Evolutionary conservation across 805 yeast species (phyloP).

Genomic region (Lipomyces oligophaga): DNA sequence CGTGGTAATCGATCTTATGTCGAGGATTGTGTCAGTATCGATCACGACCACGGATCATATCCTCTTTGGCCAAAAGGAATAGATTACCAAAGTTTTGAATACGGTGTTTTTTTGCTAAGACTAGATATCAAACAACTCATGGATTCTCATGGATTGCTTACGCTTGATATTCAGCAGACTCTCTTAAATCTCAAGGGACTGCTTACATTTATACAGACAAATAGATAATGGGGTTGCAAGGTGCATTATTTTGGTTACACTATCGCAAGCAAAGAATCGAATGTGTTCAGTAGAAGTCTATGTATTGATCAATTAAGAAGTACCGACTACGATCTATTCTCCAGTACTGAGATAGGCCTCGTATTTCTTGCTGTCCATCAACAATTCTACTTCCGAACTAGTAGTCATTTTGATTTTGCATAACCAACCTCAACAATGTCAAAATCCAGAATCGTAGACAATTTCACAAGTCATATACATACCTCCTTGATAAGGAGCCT

Average conservation of each 20-base stretch:
- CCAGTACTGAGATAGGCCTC: conserved; percentile 16
- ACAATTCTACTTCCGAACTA: conserved; percentile 10
- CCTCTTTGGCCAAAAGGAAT: conserved; percentile 52
- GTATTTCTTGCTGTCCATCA: conserved; percentile 16
- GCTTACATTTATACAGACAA: conserved; percentile 22
- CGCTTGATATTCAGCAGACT: conserved; percentile 29
- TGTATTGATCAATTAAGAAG: too few relatives aligned
- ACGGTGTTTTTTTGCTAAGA: conserved; percentile 46
- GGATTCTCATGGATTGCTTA: conserved; percentile 31
- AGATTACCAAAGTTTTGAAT: conserved; percentile 46
- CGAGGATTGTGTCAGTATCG: conserved; percentile 46
- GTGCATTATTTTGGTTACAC: not conserved
- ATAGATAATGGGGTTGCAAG: conserved; percentile 15
- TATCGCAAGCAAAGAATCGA: too few relatives aligned
- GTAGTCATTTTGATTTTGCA: conserved; percentile 17
- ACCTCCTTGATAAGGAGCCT: conserved; percentile 60
- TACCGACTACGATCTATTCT: conserved; percentile 5
- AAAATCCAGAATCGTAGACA: not conserved
- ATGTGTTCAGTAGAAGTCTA: too few relatives aligned
- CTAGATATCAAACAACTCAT: conserved; percentile 48
- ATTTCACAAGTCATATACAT: not conserved
- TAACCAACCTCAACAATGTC: conserved; percentile 18
- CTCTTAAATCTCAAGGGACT: conserved; percentile 30
- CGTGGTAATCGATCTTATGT: conserved; percentile 50
- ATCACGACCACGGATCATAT: conserved; percentile 41